Evolutionary conservation across 2,329 filamentous ascomycete genomes (phyloP), one percentile per base, ranked within the genome.

Genomic region (Claviceps humidiphila): DNA sequence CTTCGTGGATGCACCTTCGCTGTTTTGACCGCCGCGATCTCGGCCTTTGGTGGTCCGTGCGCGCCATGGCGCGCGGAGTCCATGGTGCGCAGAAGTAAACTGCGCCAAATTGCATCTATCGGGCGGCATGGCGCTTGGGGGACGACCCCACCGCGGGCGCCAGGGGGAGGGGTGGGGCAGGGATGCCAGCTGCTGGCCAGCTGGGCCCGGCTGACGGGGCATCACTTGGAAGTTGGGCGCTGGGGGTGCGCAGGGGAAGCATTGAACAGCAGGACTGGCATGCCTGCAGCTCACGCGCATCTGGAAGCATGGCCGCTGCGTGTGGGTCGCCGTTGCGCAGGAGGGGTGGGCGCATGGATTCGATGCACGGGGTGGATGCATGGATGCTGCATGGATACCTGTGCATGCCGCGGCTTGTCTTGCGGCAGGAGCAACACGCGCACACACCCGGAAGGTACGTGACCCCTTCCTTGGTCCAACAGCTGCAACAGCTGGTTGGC

Each of bases 41-140:
- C n/a, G n/a, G n/a, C n/a, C n/a, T n/a, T n/a, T n/a, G n/a, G n/a
- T n/a, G n/a, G n/a, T n/a, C n/a, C n/a, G n/a, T n/a, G n/a, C n/a
- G n/a, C n/a, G n/a, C n/a, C n/a, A n/a, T n/a, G n/a, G n/a, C n/a
- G n/a, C n/a, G n/a, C n/a, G n/a, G n/a, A n/a, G n/a, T n/a, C n/a
- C n/a, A n/a, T n/a, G n/a, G n/a, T n/a, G n/a, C n/a, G n/a, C n/a
- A n/a, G n/a, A n/a, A n/a, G n/a, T n/a, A n/a, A n/a, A n/a, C n/a
- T n/a, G n/a, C n/a, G n/a, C n/a, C n/a, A n/a, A n/a, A n/a, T n/a
- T n/a, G 17, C 24, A n/a, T 30, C 11, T 45, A 43, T 53, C 53
- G 47, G 53, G 51, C 54, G 54, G 54, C 53, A 54, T 56, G 54
- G 53, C 55, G 53, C 55, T 56, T 56, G 30, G 47, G 26, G n/a